These are phyloP conservation scores for Berkeleyomyces rouxiae DNA, from an alignment of 2,329 filamentous ascomycete genomes.

Conservation along the genomic window DNA sequence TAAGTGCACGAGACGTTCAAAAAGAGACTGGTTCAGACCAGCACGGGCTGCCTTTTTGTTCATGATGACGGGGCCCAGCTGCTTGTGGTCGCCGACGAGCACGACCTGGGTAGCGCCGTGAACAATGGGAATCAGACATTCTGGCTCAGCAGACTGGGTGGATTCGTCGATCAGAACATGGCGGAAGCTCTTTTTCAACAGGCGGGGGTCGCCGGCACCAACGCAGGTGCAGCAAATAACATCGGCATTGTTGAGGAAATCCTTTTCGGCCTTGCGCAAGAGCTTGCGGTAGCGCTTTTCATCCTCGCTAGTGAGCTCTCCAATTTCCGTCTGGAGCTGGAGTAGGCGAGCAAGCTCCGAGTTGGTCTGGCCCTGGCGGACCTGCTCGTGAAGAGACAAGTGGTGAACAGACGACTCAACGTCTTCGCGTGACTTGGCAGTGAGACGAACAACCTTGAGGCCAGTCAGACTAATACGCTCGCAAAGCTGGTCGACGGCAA, in stretches of 20 bases:
- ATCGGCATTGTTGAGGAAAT: slow-evolving; percentile 88
- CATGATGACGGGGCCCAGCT: slow-evolving; percentile 97
- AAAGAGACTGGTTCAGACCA: slow-evolving; percentile 93
- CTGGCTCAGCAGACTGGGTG: slow-evolving; percentile 91
- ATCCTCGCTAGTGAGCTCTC: slow-evolving; percentile 84
- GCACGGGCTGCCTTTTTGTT: slow-evolving; percentile 99
- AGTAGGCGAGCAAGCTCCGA: slow-evolving; percentile 83
- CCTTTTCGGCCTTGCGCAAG: slow-evolving; percentile 81
- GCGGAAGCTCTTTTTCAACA: slow-evolving; percentile 94
- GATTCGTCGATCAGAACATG: slow-evolving; percentile 97
- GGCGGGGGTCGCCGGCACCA: slow-evolving; percentile 84
- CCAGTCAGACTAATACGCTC: slow-evolving; percentile 91
- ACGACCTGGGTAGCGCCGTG: slow-evolving; percentile 97
- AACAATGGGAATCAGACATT: slow-evolving; percentile 96
- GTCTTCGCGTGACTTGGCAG: slow-evolving; percentile 96
- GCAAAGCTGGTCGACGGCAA: slow-evolving; percentile 93
- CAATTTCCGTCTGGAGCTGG: slow-evolving; percentile 78
- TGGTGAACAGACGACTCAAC: slow-evolving; percentile 97
- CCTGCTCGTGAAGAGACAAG: slow-evolving; percentile 87
- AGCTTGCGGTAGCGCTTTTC: slow-evolving; percentile 98
- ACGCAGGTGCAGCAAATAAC: slow-evolving; percentile 99
- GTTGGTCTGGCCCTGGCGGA: slow-evolving; percentile 93
- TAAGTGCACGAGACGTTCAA: slow-evolving; percentile 89
- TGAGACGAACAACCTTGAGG: slow-evolving; percentile 90
- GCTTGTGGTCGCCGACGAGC: slow-evolving; percentile 95